Evolutionary conservation across 495 filamentous ascomycete genomes (phyloP), one percentile per base, ranked within the genome.

Genomic region (Neurospora sp.): DNA sequence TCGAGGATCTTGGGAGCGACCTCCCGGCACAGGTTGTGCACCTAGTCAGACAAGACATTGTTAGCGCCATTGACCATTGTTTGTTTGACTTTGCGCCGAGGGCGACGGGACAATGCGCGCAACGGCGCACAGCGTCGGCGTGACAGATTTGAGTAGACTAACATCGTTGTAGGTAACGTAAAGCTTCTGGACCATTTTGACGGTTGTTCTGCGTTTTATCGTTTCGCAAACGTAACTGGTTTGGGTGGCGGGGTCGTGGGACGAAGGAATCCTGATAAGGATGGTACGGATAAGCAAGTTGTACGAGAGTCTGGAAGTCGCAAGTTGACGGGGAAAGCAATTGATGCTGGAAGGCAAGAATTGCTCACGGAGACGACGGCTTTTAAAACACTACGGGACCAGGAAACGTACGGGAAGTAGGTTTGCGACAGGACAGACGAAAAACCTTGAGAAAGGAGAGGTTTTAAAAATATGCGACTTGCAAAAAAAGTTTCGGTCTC

Each of bases 131-230:
- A 61, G 53, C 53, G 53, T 35, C 53, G 22, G 12, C 53, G 53
- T 18, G 53, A 35, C 27, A 35, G 22, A 35, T 35, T 2, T 35
- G 22, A 35, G 48, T 38, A 71, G 61, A 76, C 87, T 81, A 86
- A 94, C 93, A 90, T 97, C 88, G 81, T 97, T 98, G 81, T 98
- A 98, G 72, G 94, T 96, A 80, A 97, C 90, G 83, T 97, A 98
- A 78, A 94, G 81, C 80, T 97, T 97, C 81, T 95, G 87, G 70
- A 93, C 88, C 92, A 97, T 97, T 65, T 78, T 81, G 78, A 68
- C 72, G 73, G 71, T 59, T 82, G 35, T 70, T 69, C 11, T 68
- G 71, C 39, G 73, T 71, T 70, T 70, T 18, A 39, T 65, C 70
- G 59, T 76, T 31, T 65, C 40, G 41, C 59, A 46, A 39, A 39